Base-by-base conservation (phyloP, 2,329 filamentous ascomycete genomes). In the Hypoxylon sp. region DNA sequence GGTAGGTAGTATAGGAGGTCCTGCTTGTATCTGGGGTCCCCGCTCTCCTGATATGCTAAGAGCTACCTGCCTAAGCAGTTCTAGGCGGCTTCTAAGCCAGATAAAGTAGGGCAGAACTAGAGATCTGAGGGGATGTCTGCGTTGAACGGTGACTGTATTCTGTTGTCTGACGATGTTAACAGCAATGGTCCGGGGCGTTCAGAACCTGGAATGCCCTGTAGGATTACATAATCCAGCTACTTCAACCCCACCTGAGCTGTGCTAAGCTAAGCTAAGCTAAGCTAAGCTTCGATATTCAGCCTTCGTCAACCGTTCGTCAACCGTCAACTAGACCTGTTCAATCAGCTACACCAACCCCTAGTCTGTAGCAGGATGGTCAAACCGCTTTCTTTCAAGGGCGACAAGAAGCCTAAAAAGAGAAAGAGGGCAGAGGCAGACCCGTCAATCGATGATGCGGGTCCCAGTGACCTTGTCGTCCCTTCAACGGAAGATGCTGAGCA, bases 361-460 rank as follows among this genome's bases (percentile, higher is more conserved):
- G 20, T 20, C 48, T 49, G 53, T 54, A 59, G 40, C 67, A 77
- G 64, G 60, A 95, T 95, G 90, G 88, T 96, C 67, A 97, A 96
- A 74, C 88, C 94, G 43, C 84, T 99, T 56, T 82, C 87, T 45
- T 99, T 99, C 83, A 99, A 99, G 78, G 95, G 95, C 81, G 95
- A 99, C 78, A 97, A 96, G 77, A 95, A 95, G 78, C 79, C 85
- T 58, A 97, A 95, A 77, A 97, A 97, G 81, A 85, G 92, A 74
- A 97, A 97, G 83, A 87, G 90, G 67, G 77, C 83, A 43, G 79
- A 81, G 48, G 78, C 78, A 38, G 80, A 85, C 38, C 47, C 56
- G 2, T 57, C 60, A 1, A 31, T 54, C 77, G 81, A 58, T 75
- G 79, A 23, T 73, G 75, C 69, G 46, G 74, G 70, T 37, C 67